Conservation (phyloP, 106 monocot species). For the Dactylorhiza incarnata region DNA sequence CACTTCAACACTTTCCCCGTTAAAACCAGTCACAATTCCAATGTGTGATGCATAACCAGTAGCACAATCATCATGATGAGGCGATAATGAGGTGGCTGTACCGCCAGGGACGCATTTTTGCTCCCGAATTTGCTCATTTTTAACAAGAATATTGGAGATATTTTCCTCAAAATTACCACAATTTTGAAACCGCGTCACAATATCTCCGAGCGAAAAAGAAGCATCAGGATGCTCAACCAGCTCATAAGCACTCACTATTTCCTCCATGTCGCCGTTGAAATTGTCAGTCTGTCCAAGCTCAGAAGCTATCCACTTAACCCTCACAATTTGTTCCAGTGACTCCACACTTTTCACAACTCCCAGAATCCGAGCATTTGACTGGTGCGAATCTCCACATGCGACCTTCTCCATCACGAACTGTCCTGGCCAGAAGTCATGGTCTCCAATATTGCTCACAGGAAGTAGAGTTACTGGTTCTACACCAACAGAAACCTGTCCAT, state of each 20-base stretch:
- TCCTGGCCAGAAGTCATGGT: constrained; percentile 90
- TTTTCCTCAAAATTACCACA: constrained; percentile 21
- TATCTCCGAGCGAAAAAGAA: constrained; percentile 61
- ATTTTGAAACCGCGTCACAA: constrained; percentile 42
- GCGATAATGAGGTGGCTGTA: not conserved
- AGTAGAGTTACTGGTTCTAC: constrained; percentile 43
- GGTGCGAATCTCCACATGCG: constrained; percentile 30
- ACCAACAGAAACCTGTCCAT: constrained; percentile 47
- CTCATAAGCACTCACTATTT: constrained; percentile 86
- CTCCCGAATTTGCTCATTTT: not conserved
- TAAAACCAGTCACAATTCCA: constrained; percentile 68
- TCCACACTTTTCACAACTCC: constrained; percentile 76
- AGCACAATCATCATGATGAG: constrained; percentile 3
- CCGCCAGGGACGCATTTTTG: not conserved
- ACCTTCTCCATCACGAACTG: constrained; percentile 74
- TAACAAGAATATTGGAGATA: constrained; percentile 3
- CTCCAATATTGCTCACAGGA: constrained; percentile 68
- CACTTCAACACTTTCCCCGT: constrained; percentile 61
- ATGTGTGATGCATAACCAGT: constrained; percentile 48
- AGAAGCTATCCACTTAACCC: constrained; percentile 53
- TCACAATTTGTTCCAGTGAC: constrained; percentile 60
- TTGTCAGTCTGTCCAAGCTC: constrained; percentile 6
- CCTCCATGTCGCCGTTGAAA: constrained; percentile 23
- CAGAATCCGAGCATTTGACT: constrained; percentile 11
- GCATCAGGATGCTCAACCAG: constrained; percentile 81